Evolutionary conservation across 2,329 filamentous ascomycete genomes (phyloP).

Genomic region (Leptographium wingfieldii): DNA sequence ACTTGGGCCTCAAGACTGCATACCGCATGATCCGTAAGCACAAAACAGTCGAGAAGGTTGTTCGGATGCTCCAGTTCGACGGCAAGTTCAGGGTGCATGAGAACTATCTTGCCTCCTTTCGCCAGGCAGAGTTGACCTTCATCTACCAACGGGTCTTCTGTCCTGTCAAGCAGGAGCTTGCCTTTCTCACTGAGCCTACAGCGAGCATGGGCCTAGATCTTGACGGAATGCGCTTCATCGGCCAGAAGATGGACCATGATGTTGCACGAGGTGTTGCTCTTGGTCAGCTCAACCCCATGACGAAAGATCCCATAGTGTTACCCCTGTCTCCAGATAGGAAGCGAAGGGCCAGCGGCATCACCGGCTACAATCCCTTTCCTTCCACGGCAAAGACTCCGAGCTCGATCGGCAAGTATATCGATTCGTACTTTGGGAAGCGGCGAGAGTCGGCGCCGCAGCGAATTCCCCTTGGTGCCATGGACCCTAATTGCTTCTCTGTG

Average conservation of each 20-base stretch:
- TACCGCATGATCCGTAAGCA: conserved; percentile 83
- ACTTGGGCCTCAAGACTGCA: conserved; percentile 85
- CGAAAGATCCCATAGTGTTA: conserved; percentile 53
- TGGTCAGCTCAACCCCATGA: conserved; percentile 82
- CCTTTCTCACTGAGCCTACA: conserved; percentile 60
- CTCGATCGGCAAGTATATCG: conserved; percentile 35
- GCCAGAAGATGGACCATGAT: conserved; percentile 54
- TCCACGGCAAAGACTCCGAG: not conserved
- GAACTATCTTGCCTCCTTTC: conserved; percentile 70
- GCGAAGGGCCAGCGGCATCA: conserved; percentile 21
- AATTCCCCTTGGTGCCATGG: conserved; percentile 50
- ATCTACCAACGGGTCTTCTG: conserved; percentile 92
- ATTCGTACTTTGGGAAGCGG: conserved; percentile 40
- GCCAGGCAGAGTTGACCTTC: conserved; percentile 83
- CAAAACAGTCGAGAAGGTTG: conserved; percentile 70
- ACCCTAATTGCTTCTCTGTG: conserved; percentile 45
- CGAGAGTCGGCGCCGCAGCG: conserved; percentile 22
- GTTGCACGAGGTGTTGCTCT: conserved; percentile 61
- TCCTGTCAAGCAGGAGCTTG: conserved; percentile 54
- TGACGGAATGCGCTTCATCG: conserved; percentile 71
- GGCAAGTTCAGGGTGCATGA: conserved; percentile 71
- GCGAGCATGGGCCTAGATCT: conserved; percentile 43
- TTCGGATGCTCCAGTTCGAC: conserved; percentile 78
- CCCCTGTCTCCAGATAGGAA: conserved; percentile 27
- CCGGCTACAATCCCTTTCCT: conserved; percentile 14